Percentiles rank a stretch among this genome's conserved stretches.
Evolutionary conservation across 2,329 filamentous ascomycete species (phyloP).

Genomic region (Aspergillus viridinutans): DNA sequence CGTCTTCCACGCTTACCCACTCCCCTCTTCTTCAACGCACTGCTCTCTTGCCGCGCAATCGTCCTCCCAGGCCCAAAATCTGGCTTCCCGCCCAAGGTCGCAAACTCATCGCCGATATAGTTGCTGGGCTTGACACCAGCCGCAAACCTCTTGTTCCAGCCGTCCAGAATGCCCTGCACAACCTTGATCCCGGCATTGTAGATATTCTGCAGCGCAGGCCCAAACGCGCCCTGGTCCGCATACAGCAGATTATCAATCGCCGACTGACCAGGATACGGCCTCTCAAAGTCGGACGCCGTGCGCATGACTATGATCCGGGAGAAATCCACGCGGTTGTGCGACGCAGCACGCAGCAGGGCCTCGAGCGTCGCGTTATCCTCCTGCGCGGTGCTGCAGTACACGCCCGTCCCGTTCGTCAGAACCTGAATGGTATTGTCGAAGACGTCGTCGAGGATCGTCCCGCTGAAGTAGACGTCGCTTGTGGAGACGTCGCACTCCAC

Average conservation of each 20-base stretch:
- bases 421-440: constrained; percentile 62
- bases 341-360: constrained; percentile 57
- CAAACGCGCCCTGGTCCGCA: constrained; percentile 60
- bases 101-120: constrained; percentile 69
- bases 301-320: constrained; percentile 64
- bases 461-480: constrained; percentile 68
- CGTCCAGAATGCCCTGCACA: constrained; percentile 57
- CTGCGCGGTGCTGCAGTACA: constrained; percentile 68
- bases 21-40: constrained; percentile 18
- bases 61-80: constrained; percentile 53
- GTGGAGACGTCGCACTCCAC: constrained; percentile 65
- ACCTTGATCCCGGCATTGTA: constrained; percentile 63
- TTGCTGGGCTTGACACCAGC: constrained; percentile 57
- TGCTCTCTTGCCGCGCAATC: constrained; percentile 16
- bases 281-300: constrained; percentile 67
- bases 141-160: constrained; percentile 58
- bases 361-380: constrained; percentile 69
- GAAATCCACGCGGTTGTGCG: constrained; percentile 60
- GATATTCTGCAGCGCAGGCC: constrained; percentile 61
- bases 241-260: constrained; percentile 58
- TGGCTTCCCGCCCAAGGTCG: constrained; percentile 60
- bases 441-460: constrained; percentile 55
- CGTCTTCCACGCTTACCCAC: constrained; percentile 12
- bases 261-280: constrained; percentile 56
- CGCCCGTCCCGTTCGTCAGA: constrained; percentile 64